Percentiles rank a stretch among this genome's conserved stretches.
These are phyloP conservation scores for Limnanthes douglasii DNA, from an alignment of 345 rosid genomes.

Conservation along the genomic window DNA sequence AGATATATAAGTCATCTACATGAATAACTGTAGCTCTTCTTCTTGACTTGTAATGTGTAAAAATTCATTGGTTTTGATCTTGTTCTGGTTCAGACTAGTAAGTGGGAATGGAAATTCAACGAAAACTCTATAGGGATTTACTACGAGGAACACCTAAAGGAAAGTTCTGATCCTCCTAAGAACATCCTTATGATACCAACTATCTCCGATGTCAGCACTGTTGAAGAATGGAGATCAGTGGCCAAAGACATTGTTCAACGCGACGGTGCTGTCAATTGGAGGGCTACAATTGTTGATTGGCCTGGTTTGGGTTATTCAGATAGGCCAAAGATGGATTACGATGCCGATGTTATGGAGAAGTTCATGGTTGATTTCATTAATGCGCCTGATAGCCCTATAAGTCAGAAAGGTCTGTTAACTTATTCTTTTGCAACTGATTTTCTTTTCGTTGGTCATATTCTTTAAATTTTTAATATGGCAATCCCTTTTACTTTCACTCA, in stretches of 20 bases:
- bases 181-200: constrained; percentile 77
- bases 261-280: constrained; percentile 31
- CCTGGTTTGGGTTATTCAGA: constrained; percentile 89
- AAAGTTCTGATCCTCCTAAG: constrained; percentile 32
- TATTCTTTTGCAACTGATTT: neutral
- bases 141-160: constrained; percentile 56
- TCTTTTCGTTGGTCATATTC: no score
- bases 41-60: neutral
- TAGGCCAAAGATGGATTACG: constrained; percentile 68
- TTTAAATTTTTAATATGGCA: no score
- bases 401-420: constrained; percentile 29
- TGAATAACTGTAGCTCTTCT: neutral
- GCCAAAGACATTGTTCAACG: constrained; percentile 58
- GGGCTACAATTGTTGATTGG: constrained; percentile 82
- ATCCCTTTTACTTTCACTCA: no score
- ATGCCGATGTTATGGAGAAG: constrained; percentile 75
- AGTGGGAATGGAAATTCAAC: constrained; percentile 70
- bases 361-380: constrained; percentile 71
- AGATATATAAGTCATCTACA: neutral
- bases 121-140: constrained; percentile 41
- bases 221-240: constrained; percentile 88
- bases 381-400: constrained; percentile 54
- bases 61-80: neutral
- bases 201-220: constrained; percentile 93
- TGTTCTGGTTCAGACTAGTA: constrained; percentile 29